These are phyloP conservation scores for Microbotryum violaceum DNA, from an alignment of 1,284 basidiomycete genomes.

Conservation along the genomic window DNA sequence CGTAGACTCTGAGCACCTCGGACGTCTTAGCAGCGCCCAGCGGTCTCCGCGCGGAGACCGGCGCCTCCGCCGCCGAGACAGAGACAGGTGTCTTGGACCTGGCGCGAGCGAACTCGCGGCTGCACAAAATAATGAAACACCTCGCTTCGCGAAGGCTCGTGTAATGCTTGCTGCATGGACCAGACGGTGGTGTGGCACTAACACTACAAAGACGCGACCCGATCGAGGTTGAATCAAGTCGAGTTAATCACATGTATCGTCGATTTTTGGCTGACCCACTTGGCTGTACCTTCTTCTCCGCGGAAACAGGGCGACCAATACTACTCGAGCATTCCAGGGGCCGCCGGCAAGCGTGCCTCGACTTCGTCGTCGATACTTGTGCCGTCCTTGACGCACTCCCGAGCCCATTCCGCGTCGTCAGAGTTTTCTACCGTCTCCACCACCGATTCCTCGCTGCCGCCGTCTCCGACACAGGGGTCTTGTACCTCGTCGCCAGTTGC, in stretches of 20 bases:
- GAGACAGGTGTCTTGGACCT: too few species aligned
- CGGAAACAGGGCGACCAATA: constrained; percentile 10
- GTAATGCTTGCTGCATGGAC: too few species aligned
- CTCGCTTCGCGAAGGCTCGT: too few species aligned
- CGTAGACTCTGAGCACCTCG: too few species aligned
- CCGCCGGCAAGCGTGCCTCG: constrained; percentile 11
- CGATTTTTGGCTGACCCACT: neutral
- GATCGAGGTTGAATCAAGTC: neutral
- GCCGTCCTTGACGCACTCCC: constrained; percentile 17
- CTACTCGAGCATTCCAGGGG: constrained; percentile 7
- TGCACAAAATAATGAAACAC: too few species aligned
- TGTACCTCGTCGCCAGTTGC: neutral
- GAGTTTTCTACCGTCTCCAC: constrained; percentile 16
- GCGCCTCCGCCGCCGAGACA: too few species aligned
- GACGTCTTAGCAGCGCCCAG: too few species aligned
- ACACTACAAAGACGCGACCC: too few species aligned
- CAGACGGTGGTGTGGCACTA: too few species aligned
- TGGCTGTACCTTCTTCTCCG: neutral
- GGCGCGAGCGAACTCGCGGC: too few species aligned
- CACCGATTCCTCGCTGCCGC: constrained; percentile 19
- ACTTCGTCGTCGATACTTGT: constrained; percentile 12
- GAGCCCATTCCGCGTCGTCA: constrained; percentile 24
- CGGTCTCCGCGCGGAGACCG: too few species aligned
- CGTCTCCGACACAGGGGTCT: constrained; percentile 9
- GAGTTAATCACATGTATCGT: neutral